Evolutionary conservation across 2,329 filamentous ascomycete genomes (phyloP).

Genomic region (Ceratocystis cubensis): DNA sequence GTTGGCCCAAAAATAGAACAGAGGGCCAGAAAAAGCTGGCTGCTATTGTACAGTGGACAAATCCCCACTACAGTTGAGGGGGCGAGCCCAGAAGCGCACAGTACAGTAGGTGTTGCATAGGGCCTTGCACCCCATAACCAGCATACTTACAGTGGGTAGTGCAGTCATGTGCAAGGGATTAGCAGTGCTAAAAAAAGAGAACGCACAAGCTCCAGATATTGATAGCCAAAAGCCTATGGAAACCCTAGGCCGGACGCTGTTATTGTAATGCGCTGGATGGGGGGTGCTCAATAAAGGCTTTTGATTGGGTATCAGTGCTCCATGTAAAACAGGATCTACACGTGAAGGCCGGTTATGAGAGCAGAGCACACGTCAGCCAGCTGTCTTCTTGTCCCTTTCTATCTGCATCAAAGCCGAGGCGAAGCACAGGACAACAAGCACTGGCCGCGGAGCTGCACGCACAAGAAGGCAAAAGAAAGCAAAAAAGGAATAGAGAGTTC

Average conservation of each 20-base stretch:
- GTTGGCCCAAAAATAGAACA: not conserved
- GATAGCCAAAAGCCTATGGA: not conserved
- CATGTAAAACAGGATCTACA: conserved; percentile 1
- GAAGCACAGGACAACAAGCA: not conserved
- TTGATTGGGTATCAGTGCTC: conserved; percentile 1
- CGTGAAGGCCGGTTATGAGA: not conserved
- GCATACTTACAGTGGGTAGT: not conserved
- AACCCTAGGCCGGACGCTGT: too few relatives aligned
- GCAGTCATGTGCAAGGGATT: not conserved
- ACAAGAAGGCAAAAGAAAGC: not conserved
- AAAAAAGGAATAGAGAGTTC: too few relatives aligned
- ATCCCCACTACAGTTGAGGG: too few relatives aligned
- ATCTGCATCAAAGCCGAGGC: not conserved
- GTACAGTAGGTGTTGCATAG: not conserved
- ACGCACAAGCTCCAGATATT: not conserved
- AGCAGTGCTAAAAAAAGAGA: not conserved
- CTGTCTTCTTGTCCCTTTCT: not conserved
- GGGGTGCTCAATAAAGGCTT: too few relatives aligned
- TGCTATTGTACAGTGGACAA: too few relatives aligned
- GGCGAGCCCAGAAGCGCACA: too few relatives aligned
- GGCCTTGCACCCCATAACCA: too few relatives aligned
- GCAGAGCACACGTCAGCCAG: not conserved
- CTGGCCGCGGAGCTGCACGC: not conserved
- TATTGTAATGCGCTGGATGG: too few relatives aligned
- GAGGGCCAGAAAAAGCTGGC: too few relatives aligned